Conservation (phyloP, 2,329 filamentous ascomycete species). For the Myriosclerotinia duriaeana region DNA sequence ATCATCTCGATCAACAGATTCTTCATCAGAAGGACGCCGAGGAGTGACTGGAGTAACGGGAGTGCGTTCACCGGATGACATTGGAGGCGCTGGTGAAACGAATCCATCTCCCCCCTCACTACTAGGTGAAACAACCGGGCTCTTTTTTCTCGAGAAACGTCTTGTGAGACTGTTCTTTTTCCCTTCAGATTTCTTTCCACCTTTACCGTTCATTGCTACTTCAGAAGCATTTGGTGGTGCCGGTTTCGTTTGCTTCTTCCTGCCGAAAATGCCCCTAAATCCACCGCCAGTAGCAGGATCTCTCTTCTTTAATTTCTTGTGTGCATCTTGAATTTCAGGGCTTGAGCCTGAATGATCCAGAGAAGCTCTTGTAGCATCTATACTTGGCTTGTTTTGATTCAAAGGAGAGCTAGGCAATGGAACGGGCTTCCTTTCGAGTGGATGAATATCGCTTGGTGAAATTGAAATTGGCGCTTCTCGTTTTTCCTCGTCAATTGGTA, state of each 20-base stretch:
- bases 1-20: conserved; percentile 46
- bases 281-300: conserved; percentile 43
- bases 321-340: conserved; percentile 48
- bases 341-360: conserved; percentile 39
- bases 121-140: conserved; percentile 29
- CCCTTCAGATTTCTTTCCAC: conserved; percentile 37
- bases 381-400: conserved; percentile 28
- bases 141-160: conserved; percentile 46
- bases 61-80: conserved; percentile 36
- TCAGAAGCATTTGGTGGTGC: conserved; percentile 25
- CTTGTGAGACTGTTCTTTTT: conserved; percentile 38
- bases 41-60: conserved; percentile 36
- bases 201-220: conserved; percentile 40
- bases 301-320: conserved; percentile 58
- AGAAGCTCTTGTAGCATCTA: conserved; percentile 33
- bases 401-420: conserved; percentile 26
- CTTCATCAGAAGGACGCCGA: conserved; percentile 45
- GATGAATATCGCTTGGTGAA: conserved; percentile 28
- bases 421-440: conserved; percentile 29
- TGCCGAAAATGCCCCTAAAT: conserved; percentile 65
- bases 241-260: conserved; percentile 47
- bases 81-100: conserved; percentile 37
- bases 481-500: conserved; percentile 27
- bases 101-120: conserved; percentile 31
- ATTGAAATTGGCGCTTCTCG: conserved; percentile 42